Base-by-base conservation (phyloP, 768 basidiomycete species). In the Mycena chlorophos region DNA sequence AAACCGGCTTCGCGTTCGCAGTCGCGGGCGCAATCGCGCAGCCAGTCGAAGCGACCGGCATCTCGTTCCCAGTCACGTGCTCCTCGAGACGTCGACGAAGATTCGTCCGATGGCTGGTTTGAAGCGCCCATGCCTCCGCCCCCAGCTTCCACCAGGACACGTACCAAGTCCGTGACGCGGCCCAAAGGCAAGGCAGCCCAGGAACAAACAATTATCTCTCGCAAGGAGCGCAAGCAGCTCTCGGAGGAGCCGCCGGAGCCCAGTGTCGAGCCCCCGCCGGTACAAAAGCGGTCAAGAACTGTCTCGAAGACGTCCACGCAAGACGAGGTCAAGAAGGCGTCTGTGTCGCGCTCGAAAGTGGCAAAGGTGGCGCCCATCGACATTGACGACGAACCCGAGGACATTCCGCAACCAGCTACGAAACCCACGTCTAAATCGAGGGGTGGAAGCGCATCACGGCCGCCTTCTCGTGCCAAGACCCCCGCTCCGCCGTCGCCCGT, bases 51-150 rank as follows among this genome's bases (percentile, higher is more conserved):
- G 37, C 64, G 55, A 55, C 53, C 23, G 30, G 48, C 55, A 58
- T 66, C 56, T 56, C 61, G 50, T 58, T 62, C 48, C 63, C 67
- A 40, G 49, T 34, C 34, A 27, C 57, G 45, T 51, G n/a, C 53
- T 26, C 3, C 50, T 20, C 19, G 46, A 55, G 31, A 47, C 51
- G 43, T 62, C 23, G 47, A 56, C 66, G 8, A 63, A 48, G 46
- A 53, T 50, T 60, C 62, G 20, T 53, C 60, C 39, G 57, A 57
- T 27, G 57, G 57, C 16, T 61, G 57, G 60, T 59, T 58, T 37
- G 55, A 49, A 20, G 59, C 56, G 8, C 47, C 53, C 13, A 39
- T 58, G 10, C 54, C 59, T 2, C 59, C 57, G 8, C 61, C 61
- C 2, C 61, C 54, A 17, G 27, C 54, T n/a, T 28, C 31, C 30